Base-by-base conservation (phyloP, 2,329 filamentous ascomycete genomes). In the Tothia fuscella region DNA sequence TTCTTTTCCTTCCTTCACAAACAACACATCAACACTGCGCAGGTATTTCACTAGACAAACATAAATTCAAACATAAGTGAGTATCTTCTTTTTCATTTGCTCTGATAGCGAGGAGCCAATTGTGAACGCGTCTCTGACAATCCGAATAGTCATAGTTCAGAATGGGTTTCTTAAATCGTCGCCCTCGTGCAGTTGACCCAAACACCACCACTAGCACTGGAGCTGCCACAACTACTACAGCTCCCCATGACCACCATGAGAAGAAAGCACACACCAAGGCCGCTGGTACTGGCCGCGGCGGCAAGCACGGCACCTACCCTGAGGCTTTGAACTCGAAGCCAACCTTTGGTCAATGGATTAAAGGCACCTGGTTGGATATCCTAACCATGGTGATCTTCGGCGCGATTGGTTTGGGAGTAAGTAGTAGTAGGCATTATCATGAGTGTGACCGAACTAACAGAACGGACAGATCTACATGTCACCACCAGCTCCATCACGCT, bases 341-440 rank as follows among this genome's bases (percentile, higher is more conserved):
- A 2, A 70, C 63, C 2, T 80, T 84, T 49, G 77, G 79, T 3
- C 76, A 80, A 53, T 84, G 80, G 80, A 56, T 82, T 48, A 81
- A 78, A 56, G 65, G 67, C 6, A 80, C 76, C 4, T 78, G 73
- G 67, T 59, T 82, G 10, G 80, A 84, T 52, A 70, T 84, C 40
- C 39, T 80, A 16, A 81, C 78, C 24, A 83, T 84, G 77, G 62
- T 65, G 6, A 56, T 63, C 19, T 73, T 84, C 68, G 79, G 80
- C 7, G 74, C 70, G 10, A 61, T 83, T 36, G 79, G 78, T 13
- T 67, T 84, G 1, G 79, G 78, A 44, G 78, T 82, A 67, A 54
- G 69, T 61, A 34, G 2, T 49, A 55, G 14, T 4, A 32, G 12
- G n/a, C n/a, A n/a, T 20, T 19, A 13, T 31, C 6, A 25, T 14